These are phyloP conservation scores for Nitzschia sp. DNA, from an alignment of 108 stramenopile species.

Conservation along the genomic window DNA sequence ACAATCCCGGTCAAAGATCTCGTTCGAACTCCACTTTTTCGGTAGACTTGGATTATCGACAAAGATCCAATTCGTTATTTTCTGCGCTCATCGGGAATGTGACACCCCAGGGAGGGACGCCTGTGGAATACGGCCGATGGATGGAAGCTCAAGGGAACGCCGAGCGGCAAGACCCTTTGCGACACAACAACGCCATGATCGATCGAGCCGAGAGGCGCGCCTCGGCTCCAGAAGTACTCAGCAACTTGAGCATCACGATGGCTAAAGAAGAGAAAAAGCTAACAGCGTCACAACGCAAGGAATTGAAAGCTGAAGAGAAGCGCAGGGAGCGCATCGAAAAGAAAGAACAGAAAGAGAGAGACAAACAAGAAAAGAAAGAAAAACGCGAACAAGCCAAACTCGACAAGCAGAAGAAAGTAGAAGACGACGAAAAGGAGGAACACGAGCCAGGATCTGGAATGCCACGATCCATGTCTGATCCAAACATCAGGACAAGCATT, in stretches of 20 bases:
- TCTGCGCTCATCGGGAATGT: conserved; percentile 40
- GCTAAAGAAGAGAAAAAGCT: conserved; percentile 19
- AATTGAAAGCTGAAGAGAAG: conserved; percentile 31
- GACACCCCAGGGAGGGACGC: conserved; percentile 22
- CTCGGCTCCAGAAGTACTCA: conserved; percentile 3
- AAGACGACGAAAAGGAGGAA: conserved; percentile 27
- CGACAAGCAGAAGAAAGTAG: conserved; percentile 53
- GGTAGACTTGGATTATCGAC: conserved; percentile 41
- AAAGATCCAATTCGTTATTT: conserved; percentile 78
- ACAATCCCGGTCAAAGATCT: conserved; percentile 17
- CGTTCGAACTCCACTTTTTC: conserved; percentile 41
- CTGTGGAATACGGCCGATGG: conserved; percentile 61
- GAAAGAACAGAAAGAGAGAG: conserved; percentile 56
- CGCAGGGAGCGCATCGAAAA: conserved; percentile 43
- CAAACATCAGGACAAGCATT: conserved; percentile 57
- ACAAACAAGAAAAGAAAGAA: conserved; percentile 54
- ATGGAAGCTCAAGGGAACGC: conserved; percentile 44
- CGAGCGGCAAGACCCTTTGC: conserved; percentile 25
- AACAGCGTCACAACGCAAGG: conserved; percentile 17
- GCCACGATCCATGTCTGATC: conserved; percentile 84
- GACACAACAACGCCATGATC: neutral
- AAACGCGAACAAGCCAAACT: conserved; percentile 46
- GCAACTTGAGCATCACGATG: conserved; percentile 13
- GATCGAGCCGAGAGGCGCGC: neutral
- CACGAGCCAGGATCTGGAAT: conserved; percentile 72